phyloP scores from a whole-genome alignment of 129 eudicot genomes.

The Centrapalus pauciflorus region DNA sequence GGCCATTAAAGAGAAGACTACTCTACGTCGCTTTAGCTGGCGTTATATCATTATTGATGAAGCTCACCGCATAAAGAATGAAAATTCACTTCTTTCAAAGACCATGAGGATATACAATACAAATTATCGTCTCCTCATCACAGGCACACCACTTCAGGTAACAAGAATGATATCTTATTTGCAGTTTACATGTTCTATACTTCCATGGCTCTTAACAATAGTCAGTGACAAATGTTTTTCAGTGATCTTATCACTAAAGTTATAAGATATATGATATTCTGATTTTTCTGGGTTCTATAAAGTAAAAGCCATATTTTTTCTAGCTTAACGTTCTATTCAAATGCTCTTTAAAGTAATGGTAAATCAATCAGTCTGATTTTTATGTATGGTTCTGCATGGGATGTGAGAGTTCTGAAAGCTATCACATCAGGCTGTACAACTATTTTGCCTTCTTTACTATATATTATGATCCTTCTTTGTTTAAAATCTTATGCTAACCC shows the following conservation, averaged over 20 bases:
- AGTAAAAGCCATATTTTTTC: no score
- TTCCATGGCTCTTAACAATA: neutral
- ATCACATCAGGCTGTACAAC: neutral
- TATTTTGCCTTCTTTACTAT: neutral
- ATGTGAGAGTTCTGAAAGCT: neutral
- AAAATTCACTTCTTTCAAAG: conserved; percentile 91
- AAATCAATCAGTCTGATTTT: neutral
- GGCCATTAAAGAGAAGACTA: conserved; percentile 93
- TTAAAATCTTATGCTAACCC: neutral
- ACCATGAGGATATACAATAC: conserved; percentile 95
- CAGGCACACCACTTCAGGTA: conserved; percentile 99
- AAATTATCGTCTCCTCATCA: conserved; percentile 89
- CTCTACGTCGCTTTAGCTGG: conserved; percentile 98
- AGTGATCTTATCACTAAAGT: neutral
- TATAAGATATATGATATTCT: no score
- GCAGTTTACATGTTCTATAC: neutral
- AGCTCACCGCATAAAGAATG: conserved; percentile 97
- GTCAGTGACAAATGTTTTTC: neutral
- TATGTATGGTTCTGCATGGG: neutral
- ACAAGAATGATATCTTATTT: neutral
- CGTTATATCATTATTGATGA: conserved; percentile 97
- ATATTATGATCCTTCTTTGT: neutral
- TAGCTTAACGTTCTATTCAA: neutral
- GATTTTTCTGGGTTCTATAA: no score
- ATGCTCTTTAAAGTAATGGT: neutral